A percentile compares a stretch with the other conserved stretches of the same genome.
Conservation (phyloP, 2,329 filamentous ascomycete genomes). For the Fusarium fracticaudum region DNA sequence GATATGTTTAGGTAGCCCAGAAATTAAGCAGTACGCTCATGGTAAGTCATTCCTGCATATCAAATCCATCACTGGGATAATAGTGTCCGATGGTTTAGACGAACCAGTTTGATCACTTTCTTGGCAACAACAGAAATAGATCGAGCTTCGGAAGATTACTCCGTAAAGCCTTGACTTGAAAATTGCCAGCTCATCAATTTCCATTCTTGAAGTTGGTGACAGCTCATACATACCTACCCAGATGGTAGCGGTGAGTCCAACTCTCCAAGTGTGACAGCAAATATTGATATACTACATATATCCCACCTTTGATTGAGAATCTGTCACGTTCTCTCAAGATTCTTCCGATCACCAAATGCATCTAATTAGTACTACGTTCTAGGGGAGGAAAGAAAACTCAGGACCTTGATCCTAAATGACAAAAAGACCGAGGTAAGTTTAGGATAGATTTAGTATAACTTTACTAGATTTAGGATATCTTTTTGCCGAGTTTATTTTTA, state of each 20-base stretch:
- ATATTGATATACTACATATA: neutral
- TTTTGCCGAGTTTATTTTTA: too few relatives aligned
- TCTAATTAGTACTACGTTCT: neutral
- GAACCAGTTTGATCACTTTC: neutral
- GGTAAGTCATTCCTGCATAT: neutral
- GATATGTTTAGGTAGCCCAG: neutral
- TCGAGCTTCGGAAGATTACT: neutral
- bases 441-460: too few relatives aligned
- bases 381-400: too few relatives aligned
- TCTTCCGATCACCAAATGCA: neutral
- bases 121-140: neutral
- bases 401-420: too few relatives aligned
- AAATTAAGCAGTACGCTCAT: neutral
- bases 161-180: neutral
- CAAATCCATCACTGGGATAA: neutral
- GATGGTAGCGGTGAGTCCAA: conserved; percentile 20
- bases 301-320: neutral
- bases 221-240: conserved; percentile 8
- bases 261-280: neutral
- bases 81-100: neutral
- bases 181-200: conserved; percentile 25
- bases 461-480: too few relatives aligned
- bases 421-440: too few relatives aligned
- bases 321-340: neutral
- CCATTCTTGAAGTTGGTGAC: conserved; percentile 11